phyloP scores from a whole-genome alignment of 805 yeast genomes.

The Wickerhamiella brachini region DNA sequence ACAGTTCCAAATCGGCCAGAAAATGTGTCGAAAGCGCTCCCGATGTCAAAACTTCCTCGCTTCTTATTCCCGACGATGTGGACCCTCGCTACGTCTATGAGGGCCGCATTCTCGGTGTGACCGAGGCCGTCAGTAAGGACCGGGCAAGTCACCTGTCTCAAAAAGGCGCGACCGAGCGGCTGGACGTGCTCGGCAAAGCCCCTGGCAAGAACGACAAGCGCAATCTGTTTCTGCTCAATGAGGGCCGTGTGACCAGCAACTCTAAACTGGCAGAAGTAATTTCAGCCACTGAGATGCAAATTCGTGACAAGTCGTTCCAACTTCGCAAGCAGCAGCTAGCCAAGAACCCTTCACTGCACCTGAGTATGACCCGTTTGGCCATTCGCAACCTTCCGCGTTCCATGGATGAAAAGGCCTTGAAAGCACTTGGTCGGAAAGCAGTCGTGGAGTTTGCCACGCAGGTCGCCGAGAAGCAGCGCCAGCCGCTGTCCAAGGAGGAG shows the following conservation, averaged over 20 bases:
- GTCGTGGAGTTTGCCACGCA: conserved; percentile 89
- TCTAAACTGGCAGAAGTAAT: conserved; percentile 65
- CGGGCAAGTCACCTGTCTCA: conserved; percentile 66
- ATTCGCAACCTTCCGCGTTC: conserved; percentile 88
- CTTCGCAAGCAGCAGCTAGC: conserved; percentile 80
- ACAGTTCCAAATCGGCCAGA: conserved; percentile 42
- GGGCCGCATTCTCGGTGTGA: conserved; percentile 75
- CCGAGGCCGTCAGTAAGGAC: conserved; percentile 76
- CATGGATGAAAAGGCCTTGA: conserved; percentile 75
- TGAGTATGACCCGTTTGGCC: conserved; percentile 91
- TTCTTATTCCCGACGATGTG: conserved; percentile 84
- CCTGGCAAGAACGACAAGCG: conserved; percentile 73
- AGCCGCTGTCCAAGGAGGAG: conserved; percentile 82
- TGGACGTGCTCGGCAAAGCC: conserved; percentile 64
- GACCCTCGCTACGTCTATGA: conserved; percentile 75
- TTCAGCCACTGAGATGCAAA: conserved; percentile 60
- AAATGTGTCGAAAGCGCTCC: conserved; percentile 74
- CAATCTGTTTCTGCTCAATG: conserved; percentile 74
- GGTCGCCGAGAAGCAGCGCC: conserved; percentile 60
- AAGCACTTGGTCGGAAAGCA: conserved; percentile 87
- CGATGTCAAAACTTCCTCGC: conserved; percentile 43
- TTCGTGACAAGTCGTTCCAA: conserved; percentile 77
- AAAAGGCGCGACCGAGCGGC: conserved; percentile 57
- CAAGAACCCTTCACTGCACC: conserved; percentile 80
- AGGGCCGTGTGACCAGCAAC: conserved; percentile 76